A percentile compares a stretch with the other conserved stretches of the same genome.
Conservation (phyloP, 1,284 basidiomycete genomes). For the Puccinia novopanici region DNA sequence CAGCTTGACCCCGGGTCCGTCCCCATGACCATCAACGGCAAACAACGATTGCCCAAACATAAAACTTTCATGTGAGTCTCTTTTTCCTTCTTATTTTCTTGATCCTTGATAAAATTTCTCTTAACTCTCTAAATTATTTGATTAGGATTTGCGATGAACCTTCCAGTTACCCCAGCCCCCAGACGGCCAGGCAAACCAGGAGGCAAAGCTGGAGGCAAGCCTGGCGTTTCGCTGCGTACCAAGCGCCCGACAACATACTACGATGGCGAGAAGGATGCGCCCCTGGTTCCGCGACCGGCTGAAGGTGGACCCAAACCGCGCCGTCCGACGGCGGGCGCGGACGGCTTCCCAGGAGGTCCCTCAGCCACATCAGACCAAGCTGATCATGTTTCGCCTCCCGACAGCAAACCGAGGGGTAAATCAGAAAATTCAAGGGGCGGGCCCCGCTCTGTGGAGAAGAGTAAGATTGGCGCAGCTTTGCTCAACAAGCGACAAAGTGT, state of each 20-base stretch:
- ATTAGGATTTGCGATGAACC: slow-evolving; percentile 1
- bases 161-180: slow-evolving; percentile 13
- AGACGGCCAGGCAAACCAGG: slow-evolving; percentile 12
- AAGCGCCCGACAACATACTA: slow-evolving; percentile 50
- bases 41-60: too few relatives aligned
- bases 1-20: too few relatives aligned
- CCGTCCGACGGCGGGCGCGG: not conserved
- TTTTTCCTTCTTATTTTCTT: not conserved
- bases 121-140: not conserved
- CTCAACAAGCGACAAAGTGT: slow-evolving; percentile 58
- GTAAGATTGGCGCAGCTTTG: slow-evolving; percentile 56
- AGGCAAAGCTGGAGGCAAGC: not conserved
- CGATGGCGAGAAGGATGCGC: slow-evolving; percentile 39
- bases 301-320: slow-evolving; percentile 7
- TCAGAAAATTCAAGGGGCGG: slow-evolving; percentile 5
- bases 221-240: slow-evolving; percentile 40
- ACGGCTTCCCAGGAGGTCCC: not conserved
- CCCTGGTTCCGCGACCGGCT: not conserved
- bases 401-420: not conserved
- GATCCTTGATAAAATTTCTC: not conserved
- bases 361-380: not conserved
- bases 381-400: not conserved
- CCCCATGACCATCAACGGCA: too few relatives aligned
- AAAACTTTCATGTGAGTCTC: not conserved
- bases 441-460: slow-evolving; percentile 23